A percentile compares a stretch with the other conserved stretches of the same genome.
phyloP scores from a whole-genome alignment of 495 filamentous ascomycete species.

The Neurospora sp. region DNA sequence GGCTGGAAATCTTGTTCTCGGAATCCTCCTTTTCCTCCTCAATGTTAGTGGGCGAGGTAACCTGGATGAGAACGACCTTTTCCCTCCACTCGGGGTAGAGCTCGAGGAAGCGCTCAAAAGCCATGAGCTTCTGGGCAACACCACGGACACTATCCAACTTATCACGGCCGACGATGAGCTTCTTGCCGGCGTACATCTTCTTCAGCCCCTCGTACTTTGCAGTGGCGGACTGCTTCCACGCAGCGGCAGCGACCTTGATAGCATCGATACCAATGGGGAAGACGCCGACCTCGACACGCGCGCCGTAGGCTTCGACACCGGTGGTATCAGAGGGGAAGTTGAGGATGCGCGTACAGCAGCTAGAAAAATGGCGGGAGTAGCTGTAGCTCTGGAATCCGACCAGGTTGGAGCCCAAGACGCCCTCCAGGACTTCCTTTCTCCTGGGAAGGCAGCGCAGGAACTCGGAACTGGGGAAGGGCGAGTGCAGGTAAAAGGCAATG shows the following conservation, averaged over 20 bases:
- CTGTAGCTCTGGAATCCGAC: constrained; percentile 89
- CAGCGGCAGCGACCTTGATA: constrained; percentile 54
- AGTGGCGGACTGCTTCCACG: constrained; percentile 56
- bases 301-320: constrained; percentile 80
- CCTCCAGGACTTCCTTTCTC: constrained; percentile 78
- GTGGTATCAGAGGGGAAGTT: constrained; percentile 70
- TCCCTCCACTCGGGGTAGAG: constrained; percentile 79
- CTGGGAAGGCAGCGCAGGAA: constrained; percentile 78
- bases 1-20: constrained; percentile 64
- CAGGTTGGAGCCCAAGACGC: constrained; percentile 80
- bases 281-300: constrained; percentile 78
- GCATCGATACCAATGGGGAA: constrained; percentile 89
- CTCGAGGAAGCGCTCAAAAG: constrained; percentile 84
- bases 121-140: constrained; percentile 85
- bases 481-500: constrained; percentile 84
- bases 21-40: constrained; percentile 62
- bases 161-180: constrained; percentile 91
- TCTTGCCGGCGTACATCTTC: constrained; percentile 66
- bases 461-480: constrained; percentile 89
- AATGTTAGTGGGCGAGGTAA: constrained; percentile 76
- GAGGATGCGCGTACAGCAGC: constrained; percentile 80
- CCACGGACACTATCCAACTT: constrained; percentile 81
- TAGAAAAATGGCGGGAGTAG: constrained; percentile 84
- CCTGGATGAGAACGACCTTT: constrained; percentile 89
- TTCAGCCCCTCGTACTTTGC: constrained; percentile 59